These are phyloP conservation scores for Excoecaria cochinchinensis DNA, from an alignment of 345 rosid species.

Conservation along the genomic window DNA sequence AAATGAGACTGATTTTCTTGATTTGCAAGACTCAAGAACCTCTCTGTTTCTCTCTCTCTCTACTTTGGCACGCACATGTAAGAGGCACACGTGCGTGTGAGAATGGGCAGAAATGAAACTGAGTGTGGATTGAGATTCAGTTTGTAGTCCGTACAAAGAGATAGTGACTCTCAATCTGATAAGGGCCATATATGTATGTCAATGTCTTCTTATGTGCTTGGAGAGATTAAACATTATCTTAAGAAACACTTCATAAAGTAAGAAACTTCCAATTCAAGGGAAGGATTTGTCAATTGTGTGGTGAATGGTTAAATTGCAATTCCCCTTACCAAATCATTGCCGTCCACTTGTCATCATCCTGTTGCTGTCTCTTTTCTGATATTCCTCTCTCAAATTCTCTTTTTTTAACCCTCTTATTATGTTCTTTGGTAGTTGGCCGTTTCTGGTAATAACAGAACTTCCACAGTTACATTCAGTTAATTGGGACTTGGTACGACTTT, in stretches of 20 bases:
- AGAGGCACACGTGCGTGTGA: constrained; percentile 1
- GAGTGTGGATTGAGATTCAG: constrained; percentile 11
- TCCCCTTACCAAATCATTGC: constrained; percentile 12
- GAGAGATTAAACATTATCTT: constrained; percentile 34
- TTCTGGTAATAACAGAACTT: not conserved
- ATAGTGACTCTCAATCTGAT: constrained; percentile 34
- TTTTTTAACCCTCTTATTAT: not conserved
- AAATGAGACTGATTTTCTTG: constrained; percentile 20
- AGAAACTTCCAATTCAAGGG: constrained; percentile 37
- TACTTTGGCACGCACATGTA: not conserved
- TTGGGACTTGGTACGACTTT: too few relatives aligned
- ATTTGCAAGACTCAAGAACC: constrained; percentile 26
- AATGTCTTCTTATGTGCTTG: constrained; percentile 20
- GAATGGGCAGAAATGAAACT: not conserved
- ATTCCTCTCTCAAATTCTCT: not conserved
- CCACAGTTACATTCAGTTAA: too few relatives aligned
- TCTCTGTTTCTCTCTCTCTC: not conserved
- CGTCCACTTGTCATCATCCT: constrained; percentile 29
- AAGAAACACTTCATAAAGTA: constrained; percentile 25
- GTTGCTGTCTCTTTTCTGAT: not conserved
- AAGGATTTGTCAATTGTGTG: constrained; percentile 6
- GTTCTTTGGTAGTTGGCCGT: not conserved
- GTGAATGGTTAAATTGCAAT: constrained; percentile 12
- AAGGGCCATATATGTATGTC: constrained; percentile 31
- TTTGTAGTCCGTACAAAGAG: constrained; percentile 41